phyloP scores from a whole-genome alignment of 805 yeast species.

The Starmerella gropengiesseri region DNA sequence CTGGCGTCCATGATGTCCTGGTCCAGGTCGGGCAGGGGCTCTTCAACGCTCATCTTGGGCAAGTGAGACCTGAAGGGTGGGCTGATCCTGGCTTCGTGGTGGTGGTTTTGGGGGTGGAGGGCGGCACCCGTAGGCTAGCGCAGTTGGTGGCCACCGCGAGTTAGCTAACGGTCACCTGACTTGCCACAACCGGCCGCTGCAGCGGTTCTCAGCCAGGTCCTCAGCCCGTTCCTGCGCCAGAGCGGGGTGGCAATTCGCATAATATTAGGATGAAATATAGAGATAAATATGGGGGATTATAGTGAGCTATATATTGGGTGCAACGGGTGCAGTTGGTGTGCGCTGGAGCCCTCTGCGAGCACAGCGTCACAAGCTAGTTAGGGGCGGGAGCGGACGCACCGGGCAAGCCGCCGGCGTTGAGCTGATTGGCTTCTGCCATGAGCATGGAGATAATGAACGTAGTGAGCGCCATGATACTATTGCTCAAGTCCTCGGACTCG shows the following conservation, averaged over 20 bases:
- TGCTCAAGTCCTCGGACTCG: not conserved
- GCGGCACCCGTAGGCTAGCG: too few species aligned
- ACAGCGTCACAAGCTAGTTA: too few species aligned
- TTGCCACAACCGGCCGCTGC: not conserved
- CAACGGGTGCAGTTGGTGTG: too few species aligned
- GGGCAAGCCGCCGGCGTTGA: not conserved
- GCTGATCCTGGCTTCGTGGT: not conserved
- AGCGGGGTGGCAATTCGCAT: too few species aligned
- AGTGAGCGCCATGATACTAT: constrained; percentile 2
- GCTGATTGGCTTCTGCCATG: not conserved
- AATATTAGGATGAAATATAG: too few species aligned
- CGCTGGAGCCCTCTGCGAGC: too few species aligned
- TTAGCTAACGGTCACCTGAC: constrained; percentile 7
- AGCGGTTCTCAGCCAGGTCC: too few species aligned
- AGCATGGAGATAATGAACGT: constrained; percentile 3
- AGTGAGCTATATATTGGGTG: too few species aligned
- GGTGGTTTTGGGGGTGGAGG: not conserved
- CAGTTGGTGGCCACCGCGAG: constrained; percentile 2
- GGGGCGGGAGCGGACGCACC: too few species aligned
- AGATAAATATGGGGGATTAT: too few species aligned
- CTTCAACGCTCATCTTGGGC: constrained; percentile 17
- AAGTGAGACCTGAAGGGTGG: not conserved
- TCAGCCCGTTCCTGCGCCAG: too few species aligned
- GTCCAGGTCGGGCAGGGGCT: constrained; percentile 49
- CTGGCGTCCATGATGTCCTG: constrained; percentile 70